Evolutionary conservation across 148 eudicot genomes (phyloP).

Genomic region (Oxyria digyna): DNA sequence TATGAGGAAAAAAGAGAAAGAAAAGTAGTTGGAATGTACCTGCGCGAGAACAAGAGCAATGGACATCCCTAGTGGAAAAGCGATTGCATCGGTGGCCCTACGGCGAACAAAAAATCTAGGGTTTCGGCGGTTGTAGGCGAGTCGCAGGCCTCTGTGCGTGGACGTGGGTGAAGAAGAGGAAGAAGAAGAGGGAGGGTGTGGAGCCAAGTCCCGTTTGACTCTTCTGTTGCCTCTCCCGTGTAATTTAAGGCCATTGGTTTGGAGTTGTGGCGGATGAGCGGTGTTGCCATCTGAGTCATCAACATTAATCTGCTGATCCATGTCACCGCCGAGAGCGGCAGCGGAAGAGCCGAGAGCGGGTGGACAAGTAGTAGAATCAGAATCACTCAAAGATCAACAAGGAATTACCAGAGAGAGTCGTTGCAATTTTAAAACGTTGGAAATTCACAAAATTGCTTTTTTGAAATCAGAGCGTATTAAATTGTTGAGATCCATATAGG

Average conservation of each 20-base stretch:
- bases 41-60: slow-evolving; percentile 76
- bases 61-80: slow-evolving; percentile 87
- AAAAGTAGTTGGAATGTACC: slow-evolving; percentile 23
- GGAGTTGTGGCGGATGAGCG: slow-evolving; percentile 6
- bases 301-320: not conserved
- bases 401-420: not conserved
- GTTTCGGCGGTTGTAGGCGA: slow-evolving; percentile 19
- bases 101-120: slow-evolving; percentile 26
- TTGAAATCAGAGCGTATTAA: too few relatives aligned
- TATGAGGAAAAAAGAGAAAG: not conserved
- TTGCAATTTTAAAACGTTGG: not conserved
- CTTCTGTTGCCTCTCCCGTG: slow-evolving; percentile 12
- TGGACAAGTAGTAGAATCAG: too few relatives aligned
- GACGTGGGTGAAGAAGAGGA: slow-evolving; percentile 17
- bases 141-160: slow-evolving; percentile 24
- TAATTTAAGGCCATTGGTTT: slow-evolving; percentile 14
- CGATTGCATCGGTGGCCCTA: slow-evolving; percentile 36
- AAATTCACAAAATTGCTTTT: too few relatives aligned
- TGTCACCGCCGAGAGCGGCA: not conserved
- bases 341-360: not conserved
- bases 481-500: too few relatives aligned
- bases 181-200: not conserved
- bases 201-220: not conserved
- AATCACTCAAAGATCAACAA: too few relatives aligned
- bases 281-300: not conserved